Evolutionary conservation across 1,284 basidiomycete species (phyloP).

Genomic region (Trametes sp.): DNA sequence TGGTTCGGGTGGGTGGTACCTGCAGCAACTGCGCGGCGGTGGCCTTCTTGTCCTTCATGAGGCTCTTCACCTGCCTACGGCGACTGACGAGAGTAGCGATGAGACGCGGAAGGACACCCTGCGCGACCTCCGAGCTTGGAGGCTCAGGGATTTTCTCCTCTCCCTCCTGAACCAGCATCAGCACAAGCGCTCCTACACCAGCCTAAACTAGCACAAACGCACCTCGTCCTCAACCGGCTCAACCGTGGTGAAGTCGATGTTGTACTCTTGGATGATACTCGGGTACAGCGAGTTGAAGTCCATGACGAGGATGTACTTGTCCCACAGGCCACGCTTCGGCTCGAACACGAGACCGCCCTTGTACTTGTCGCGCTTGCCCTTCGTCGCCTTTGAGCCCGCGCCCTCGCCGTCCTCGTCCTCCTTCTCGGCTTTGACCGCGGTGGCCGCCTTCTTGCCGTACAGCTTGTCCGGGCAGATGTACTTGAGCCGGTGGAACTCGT

Average conservation of each 20-base stretch:
- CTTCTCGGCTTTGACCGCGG: conserved; percentile 65
- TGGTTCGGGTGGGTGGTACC: conserved; percentile 52
- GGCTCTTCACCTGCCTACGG: conserved; percentile 88
- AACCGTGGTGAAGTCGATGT: conserved; percentile 99
- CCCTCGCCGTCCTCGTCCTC: conserved; percentile 64
- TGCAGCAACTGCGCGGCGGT: conserved; percentile 84
- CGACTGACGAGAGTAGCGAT: conserved; percentile 95
- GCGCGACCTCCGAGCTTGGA: conserved; percentile 74
- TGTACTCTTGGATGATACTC: conserved; percentile 99
- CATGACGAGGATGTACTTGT: conserved; percentile 98
- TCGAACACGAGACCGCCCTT: conserved; percentile 99
- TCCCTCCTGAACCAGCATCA: conserved; percentile 58
- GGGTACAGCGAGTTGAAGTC: conserved; percentile 99
- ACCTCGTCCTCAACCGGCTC: conserved; percentile 78
- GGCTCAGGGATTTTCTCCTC: conserved; percentile 92
- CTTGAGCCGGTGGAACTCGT: conserved; percentile 97
- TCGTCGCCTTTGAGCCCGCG: conserved; percentile 59
- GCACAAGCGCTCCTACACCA: neutral
- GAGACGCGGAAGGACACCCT: conserved; percentile 93
- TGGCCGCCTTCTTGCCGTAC: conserved; percentile 76
- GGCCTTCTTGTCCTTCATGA: conserved; percentile 93
- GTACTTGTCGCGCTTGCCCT: conserved; percentile 93
- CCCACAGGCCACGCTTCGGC: conserved; percentile 96
- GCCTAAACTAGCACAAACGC: conserved; percentile 27
- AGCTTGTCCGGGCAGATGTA: conserved; percentile 97